Evolutionary conservation across 1,139 yeast genomes (phyloP), one percentile per base, ranked within the genome.

Genomic region (Kodamaea suecica): DNA sequence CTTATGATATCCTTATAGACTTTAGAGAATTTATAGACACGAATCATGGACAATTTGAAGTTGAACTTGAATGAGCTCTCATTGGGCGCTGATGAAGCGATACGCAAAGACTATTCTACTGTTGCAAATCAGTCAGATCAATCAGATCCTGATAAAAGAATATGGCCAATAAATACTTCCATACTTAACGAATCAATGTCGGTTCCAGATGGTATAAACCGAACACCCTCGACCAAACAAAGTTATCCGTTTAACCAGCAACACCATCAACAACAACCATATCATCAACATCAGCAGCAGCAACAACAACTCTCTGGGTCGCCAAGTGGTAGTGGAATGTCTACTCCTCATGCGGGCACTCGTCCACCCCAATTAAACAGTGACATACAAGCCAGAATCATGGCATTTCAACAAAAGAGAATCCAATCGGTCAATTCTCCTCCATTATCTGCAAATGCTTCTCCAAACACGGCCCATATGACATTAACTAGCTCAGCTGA

Each of bases 391-490:
- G 94, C 92, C 2, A 66, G 87, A 44, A 67, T 84, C 33, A 61
- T 81, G 58, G 90, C 90, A 0, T 81, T 83, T 47, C 92, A 83
- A 52, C 84, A 80, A 44, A 77, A 76, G 50, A 64, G 87, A 44
- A 66, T 74, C 19, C 64, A 66, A 40, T 63, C 43, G 3, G 31
- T 42, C 25, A 36, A 34, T 32, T 41, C 61, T 29, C 51, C 63
- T 12, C 49, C 50, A 4, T 46, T 59, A 5, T 9, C 30, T 43
- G 55, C 44, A 44, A 23, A 41, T 47, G 11, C 37, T 32, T 48
- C 44, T 31, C 35, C 41, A 12, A 31, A 33, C 33, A 46, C 30
- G 26, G 9, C 37, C 34, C 27, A 30, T 26, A 23, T 37, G 23
- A 21, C 28, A 13, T 25, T 9, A 19, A 19, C 21, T 19, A 12